Conservation (phyloP, 1,139 yeast species). For the Yamadazyma membranifaciens region DNA sequence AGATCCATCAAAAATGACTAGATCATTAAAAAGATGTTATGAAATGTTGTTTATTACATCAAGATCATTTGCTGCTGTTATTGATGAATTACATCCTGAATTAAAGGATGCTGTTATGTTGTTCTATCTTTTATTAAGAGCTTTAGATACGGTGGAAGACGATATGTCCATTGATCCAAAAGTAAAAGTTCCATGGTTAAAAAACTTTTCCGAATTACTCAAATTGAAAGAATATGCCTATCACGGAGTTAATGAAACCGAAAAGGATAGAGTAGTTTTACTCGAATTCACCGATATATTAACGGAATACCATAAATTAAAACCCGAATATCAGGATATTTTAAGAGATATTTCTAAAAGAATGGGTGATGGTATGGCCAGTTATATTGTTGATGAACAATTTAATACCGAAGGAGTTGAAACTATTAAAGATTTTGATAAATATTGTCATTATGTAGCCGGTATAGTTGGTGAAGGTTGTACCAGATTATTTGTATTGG, state of each 20-base stretch:
- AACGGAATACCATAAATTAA: conserved; percentile 67
- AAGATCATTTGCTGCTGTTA: conserved; percentile 90
- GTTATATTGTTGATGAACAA: conserved; percentile 75
- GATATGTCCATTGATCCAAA: conserved; percentile 83
- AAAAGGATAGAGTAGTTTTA: conserved; percentile 77
- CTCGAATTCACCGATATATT: conserved; percentile 71
- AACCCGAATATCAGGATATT: conserved; percentile 75
- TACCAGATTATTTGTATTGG: conserved; percentile 73
- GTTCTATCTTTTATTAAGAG: conserved; percentile 83
- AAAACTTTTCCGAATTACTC: conserved; percentile 65
- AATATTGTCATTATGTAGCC: conserved; percentile 95
- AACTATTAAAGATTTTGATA: conserved; percentile 78
- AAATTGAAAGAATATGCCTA: conserved; percentile 75
- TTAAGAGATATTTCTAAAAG: conserved; percentile 71
- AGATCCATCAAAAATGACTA: conserved; percentile 34
- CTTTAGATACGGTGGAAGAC: conserved; percentile 94
- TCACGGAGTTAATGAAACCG: conserved; percentile 69
- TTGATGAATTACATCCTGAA: conserved; percentile 88
- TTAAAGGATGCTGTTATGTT: conserved; percentile 77
- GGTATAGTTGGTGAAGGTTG: conserved; percentile 97
- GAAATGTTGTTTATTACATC: conserved; percentile 69
- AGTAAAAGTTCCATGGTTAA: conserved; percentile 70
- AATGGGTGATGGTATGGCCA: conserved; percentile 99
- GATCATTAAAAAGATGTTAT: conserved; percentile 63
- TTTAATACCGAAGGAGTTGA: conserved; percentile 78